Evolutionary conservation across 768 basidiomycete species (phyloP).

Genomic region (Rhodotorula taiwanensis): DNA sequence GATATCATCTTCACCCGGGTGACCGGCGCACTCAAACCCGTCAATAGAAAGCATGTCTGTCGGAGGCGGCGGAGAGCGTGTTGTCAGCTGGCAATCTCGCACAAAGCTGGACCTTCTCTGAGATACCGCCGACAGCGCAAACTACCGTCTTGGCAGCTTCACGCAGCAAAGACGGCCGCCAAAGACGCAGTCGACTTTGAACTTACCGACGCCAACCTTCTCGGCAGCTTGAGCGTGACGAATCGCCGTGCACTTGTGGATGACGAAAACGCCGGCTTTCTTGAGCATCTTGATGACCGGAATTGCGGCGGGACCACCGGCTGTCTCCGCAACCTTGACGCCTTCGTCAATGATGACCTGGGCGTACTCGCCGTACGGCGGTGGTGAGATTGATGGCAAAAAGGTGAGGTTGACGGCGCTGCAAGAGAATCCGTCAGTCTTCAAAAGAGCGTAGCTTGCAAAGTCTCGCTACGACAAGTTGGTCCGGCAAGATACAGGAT

Average conservation of each 20-base stretch:
- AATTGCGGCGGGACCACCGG: constrained; percentile 63
- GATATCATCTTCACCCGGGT: constrained; percentile 91
- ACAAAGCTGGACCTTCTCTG: not conserved
- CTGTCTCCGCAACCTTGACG: constrained; percentile 83
- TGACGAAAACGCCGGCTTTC: constrained; percentile 54
- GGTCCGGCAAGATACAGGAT: constrained; percentile 57
- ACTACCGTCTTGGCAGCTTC: too few species aligned
- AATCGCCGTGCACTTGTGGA: constrained; percentile 85
- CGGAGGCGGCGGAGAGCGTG: too few species aligned
- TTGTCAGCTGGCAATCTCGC: too few species aligned
- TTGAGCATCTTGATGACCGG: constrained; percentile 67
- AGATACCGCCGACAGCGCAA: not conserved
- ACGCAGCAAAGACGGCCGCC: too few species aligned
- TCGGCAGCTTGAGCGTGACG: constrained; percentile 76
- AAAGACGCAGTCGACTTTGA: too few species aligned
- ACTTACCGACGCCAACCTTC: constrained; percentile 41
- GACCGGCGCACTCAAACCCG: constrained; percentile 58
- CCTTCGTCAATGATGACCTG: constrained; percentile 61
- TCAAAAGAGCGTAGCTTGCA: too few species aligned
- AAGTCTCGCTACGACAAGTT: too few species aligned
- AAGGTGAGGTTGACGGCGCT: constrained; percentile 46
- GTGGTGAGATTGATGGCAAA: constrained; percentile 81
- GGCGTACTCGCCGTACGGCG: constrained; percentile 80
- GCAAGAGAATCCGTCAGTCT: not conserved
- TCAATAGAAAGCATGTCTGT: constrained; percentile 26